Base-by-base conservation (phyloP, 441 rosid genomes). In the Erodium moschatum region DNA sequence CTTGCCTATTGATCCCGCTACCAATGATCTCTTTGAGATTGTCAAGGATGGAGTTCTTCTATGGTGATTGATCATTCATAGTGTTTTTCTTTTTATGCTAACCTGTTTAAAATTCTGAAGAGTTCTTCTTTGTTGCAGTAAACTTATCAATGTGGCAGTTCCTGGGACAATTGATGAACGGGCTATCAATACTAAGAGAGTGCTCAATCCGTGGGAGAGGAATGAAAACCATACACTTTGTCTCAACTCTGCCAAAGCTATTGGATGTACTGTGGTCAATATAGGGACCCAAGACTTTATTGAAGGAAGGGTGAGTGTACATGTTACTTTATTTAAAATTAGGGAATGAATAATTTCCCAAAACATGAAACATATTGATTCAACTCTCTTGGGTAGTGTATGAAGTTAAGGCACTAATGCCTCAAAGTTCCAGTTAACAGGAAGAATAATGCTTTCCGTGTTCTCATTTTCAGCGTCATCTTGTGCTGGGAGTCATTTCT, bases 231-330 rank as follows among this genome's bases (percentile, higher is more conserved):
- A 92, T 75, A 92, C 96, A 33, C 96, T 95, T 48, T 87, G 96
- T 76, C 99, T 95, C 64, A 95, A 95, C 78, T 95, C 99, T 72
- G 96, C 98, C 52, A 95, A 95, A 78, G 99, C 99, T 67, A 95
- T 95, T 75, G 99, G 99, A 40, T 95, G 99, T 77, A 95, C 98
- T 0, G 98, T 95, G 69, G 99, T 95, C 52, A 95, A 95, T 77
- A 95, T 95, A 56, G 99, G 99, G 54, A 84, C 95, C 12, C 91
- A 92, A 64, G 99, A 95, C 81, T 84, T 95, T 62, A 86, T 83
- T 75, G 97, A 92, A 90, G 99, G 86, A 73, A 89, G 98, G 80
- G 98, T 95, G 76, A 83, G 97, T 16, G 27, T 72, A 33, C 66
- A 76, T 76, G 74, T 75, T 61, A 21, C 33, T 27, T 16, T 35